phyloP scores from a whole-genome alignment of 257 asterid genomes.

The Apocynum venetum region DNA sequence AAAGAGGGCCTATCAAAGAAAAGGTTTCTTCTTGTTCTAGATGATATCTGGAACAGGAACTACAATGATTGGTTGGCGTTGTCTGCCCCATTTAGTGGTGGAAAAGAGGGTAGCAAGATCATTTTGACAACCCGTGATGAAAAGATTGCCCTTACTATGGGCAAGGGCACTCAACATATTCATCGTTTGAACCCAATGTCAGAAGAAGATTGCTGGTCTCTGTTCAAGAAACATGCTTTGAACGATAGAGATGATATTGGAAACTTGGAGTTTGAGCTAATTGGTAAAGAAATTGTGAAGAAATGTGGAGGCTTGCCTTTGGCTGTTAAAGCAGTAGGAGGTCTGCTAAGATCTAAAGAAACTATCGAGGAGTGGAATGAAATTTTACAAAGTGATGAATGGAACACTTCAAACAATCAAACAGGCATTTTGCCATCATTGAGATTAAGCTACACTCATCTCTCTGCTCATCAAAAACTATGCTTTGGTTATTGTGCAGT shows the following conservation, averaged over 20 bases:
- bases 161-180: slow-evolving; percentile 15
- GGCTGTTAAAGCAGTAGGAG: slow-evolving; percentile 45
- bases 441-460: slow-evolving; percentile 40
- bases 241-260: slow-evolving; percentile 20
- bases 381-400: slow-evolving; percentile 35
- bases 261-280: slow-evolving; percentile 29
- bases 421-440: slow-evolving; percentile 38
- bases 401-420: slow-evolving; percentile 48
- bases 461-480: slow-evolving; percentile 46
- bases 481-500: slow-evolving; percentile 57
- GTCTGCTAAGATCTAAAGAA: slow-evolving; percentile 34
- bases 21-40: slow-evolving; percentile 44
- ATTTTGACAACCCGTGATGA: slow-evolving; percentile 47
- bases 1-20: slow-evolving; percentile 35
- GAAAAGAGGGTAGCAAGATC: slow-evolving; percentile 34
- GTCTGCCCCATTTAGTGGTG: slow-evolving; percentile 36
- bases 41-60: slow-evolving; percentile 46
- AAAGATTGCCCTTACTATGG: slow-evolving; percentile 32
- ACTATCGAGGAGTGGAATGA: slow-evolving; percentile 42
- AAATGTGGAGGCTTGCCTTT: slow-evolving; percentile 49
- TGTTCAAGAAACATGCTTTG: slow-evolving; percentile 37
- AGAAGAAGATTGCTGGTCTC: slow-evolving; percentile 16
- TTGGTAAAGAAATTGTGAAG: slow-evolving; percentile 44
- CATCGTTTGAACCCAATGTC: slow-evolving; percentile 35
- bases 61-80: slow-evolving; percentile 30